Evolutionary conservation across 805 yeast genomes (phyloP).

Genomic region (Cyberlindnera xishuangbannaensis): DNA sequence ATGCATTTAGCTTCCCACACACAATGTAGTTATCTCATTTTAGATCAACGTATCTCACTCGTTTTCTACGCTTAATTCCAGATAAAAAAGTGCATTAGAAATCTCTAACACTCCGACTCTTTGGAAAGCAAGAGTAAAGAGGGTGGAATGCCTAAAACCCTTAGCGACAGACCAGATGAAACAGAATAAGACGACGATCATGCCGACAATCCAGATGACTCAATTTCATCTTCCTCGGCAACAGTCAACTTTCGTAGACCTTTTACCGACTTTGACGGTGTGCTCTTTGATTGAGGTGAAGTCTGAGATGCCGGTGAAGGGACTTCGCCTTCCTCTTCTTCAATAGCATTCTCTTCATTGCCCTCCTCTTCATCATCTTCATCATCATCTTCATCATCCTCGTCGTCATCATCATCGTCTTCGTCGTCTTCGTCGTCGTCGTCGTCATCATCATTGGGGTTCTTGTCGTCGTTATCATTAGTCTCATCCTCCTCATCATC

Average conservation of each 20-base stretch:
- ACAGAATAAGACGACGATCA: no score
- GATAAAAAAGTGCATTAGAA: no score
- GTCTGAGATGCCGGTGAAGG: background rate
- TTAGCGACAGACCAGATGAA: no score
- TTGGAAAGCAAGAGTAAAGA: no score
- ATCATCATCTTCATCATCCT: constrained; percentile 13
- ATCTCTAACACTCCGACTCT: no score
- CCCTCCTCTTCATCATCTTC: constrained; percentile 16
- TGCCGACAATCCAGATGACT: no score
- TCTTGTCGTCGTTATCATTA: constrained; percentile 40
- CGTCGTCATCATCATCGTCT: constrained; percentile 15
- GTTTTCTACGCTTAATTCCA: no score
- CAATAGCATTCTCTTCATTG: no score
- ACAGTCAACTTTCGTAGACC: constrained; percentile 26
- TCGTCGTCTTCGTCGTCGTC: constrained; percentile 12
- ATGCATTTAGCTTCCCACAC: no score
- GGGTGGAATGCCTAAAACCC: no score
- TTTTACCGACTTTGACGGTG: constrained; percentile 12
- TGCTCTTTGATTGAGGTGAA: constrained; percentile 1
- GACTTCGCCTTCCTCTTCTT: constrained; percentile 9
- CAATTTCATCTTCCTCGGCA: constrained; percentile 17
- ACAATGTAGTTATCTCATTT: no score
- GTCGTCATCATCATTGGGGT: constrained; percentile 29
- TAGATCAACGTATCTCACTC: no score
- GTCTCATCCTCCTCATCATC: constrained; percentile 46